Percentiles rank a stretch among this genome's conserved stretches.
Conservation (phyloP, 2,329 filamentous ascomycete species). For the Colletotrichum chlorophyti region DNA sequence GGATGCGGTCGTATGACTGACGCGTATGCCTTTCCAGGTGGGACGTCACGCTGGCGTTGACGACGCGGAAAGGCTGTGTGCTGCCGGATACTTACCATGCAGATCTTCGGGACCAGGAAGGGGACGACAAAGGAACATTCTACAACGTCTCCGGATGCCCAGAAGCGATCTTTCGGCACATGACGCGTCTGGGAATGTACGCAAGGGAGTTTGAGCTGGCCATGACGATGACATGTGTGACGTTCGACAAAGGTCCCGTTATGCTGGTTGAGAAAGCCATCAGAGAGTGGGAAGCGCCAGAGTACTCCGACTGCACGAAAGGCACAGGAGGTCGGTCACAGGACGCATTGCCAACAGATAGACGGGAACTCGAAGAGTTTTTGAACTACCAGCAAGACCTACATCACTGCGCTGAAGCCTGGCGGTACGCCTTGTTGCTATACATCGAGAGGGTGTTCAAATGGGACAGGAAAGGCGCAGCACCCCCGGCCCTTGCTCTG, state of each 20-base stretch:
- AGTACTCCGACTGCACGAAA: conserved; percentile 8
- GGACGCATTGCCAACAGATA: neutral
- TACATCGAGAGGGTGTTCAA: conserved; percentile 41
- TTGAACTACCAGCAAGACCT: conserved; percentile 34
- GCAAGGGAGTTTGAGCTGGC: conserved; percentile 37
- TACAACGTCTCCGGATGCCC: conserved; percentile 42
- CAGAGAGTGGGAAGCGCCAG: conserved; percentile 30
- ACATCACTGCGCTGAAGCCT: conserved; percentile 42
- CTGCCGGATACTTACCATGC: conserved; percentile 31
- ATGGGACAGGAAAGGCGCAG: conserved; percentile 19
- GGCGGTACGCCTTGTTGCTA: conserved; percentile 40
- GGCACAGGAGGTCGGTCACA: neutral
- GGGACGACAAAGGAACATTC: conserved; percentile 35
- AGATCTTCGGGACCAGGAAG: conserved; percentile 28
- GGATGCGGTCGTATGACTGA: neutral
- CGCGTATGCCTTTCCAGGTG: conserved; percentile 31
- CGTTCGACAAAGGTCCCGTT: conserved; percentile 34
- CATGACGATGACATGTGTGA: conserved; percentile 38
- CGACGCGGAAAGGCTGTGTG: conserved; percentile 37
- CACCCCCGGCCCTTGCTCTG: conserved; percentile 27
- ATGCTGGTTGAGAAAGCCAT: conserved; percentile 32
- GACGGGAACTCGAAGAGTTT: conserved; percentile 2
- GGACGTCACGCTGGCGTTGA: conserved; percentile 41
- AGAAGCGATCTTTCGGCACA: conserved; percentile 33
- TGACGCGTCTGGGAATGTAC: conserved; percentile 38